Percentiles rank a stretch among this genome's conserved stretches.
phyloP scores from a whole-genome alignment of 208 protist genomes.

The Angomonas desouzai region DNA sequence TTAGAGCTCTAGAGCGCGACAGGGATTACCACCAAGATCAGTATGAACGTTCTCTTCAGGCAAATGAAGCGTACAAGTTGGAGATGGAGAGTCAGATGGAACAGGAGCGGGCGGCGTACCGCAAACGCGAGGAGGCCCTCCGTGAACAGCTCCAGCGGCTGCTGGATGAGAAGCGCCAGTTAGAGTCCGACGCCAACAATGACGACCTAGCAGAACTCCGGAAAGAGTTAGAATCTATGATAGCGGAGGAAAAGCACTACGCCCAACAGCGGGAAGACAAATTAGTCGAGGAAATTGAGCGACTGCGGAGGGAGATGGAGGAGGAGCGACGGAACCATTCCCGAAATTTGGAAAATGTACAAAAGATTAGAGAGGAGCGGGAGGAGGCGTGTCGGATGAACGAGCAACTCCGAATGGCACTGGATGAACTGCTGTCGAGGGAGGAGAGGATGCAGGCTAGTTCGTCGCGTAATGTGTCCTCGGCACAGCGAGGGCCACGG shows the following conservation, averaged over 20 bases:
- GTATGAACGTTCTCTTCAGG: slow-evolving; percentile 72
- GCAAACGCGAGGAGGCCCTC: slow-evolving; percentile 70
- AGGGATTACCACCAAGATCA: slow-evolving; percentile 86
- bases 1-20: slow-evolving; percentile 81
- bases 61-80: slow-evolving; percentile 84
- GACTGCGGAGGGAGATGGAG: slow-evolving; percentile 52
- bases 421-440: slow-evolving; percentile 51
- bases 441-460: slow-evolving; percentile 16
- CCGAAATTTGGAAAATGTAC: slow-evolving; percentile 39
- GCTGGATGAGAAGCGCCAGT: slow-evolving; percentile 53
- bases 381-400: slow-evolving; percentile 57
- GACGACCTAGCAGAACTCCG: slow-evolving; percentile 57
- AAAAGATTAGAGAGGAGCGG: slow-evolving; percentile 58
- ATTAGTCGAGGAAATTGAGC: slow-evolving; percentile 46
- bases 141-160: slow-evolving; percentile 63
- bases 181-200: slow-evolving; percentile 56
- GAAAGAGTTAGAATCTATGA: slow-evolving; percentile 75
- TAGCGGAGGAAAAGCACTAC: slow-evolving; percentile 54
- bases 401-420: slow-evolving; percentile 59
- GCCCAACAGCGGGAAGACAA: slow-evolving; percentile 56
- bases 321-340: slow-evolving; percentile 48
- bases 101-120: slow-evolving; percentile 68
- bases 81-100: slow-evolving; percentile 84
- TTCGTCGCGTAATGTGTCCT: background rate
- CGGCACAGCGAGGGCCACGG: background rate